Percentiles rank a stretch among this genome's conserved stretches.
These are phyloP conservation scores for Pistacia vera DNA, from an alignment of 345 rosid genomes.

Conservation along the genomic window DNA sequence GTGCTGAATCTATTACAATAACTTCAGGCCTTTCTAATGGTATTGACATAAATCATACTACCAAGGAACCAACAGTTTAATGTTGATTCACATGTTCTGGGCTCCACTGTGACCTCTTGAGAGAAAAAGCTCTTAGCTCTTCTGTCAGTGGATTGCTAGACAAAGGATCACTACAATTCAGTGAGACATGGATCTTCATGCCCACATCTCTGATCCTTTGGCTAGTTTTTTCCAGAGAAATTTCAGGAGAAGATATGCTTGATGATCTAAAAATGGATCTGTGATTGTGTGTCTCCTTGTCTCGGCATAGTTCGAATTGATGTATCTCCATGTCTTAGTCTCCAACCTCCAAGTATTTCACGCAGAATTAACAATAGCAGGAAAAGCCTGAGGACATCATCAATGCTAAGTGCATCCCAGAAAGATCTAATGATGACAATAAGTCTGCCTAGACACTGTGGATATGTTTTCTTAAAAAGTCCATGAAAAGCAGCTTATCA, in stretches of 20 bases:
- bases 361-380: constrained; percentile 74
- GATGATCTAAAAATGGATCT: constrained; percentile 29
- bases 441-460: constrained; percentile 36
- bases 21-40: neutral
- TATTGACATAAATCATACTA: neutral
- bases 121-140: constrained; percentile 19
- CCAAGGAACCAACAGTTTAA: constrained; percentile 16
- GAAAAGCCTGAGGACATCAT: constrained; percentile 86
- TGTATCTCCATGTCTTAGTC: constrained; percentile 59
- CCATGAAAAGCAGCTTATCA: constrained; percentile 36
- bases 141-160: constrained; percentile 21
- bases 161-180: constrained; percentile 21
- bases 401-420: constrained; percentile 75
- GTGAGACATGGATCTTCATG: constrained; percentile 26
- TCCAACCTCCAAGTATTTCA: constrained; percentile 83
- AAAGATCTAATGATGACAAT: constrained; percentile 51
- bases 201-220: constrained; percentile 28
- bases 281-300: constrained; percentile 41
- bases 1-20: constrained; percentile 12
- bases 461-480: constrained; percentile 40
- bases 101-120: constrained; percentile 16
- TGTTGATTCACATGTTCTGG: constrained; percentile 24
- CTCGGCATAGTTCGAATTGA: constrained; percentile 44
- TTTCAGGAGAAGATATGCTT: constrained; percentile 23
- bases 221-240: constrained; percentile 19